A percentile compares a stretch with the other conserved stretches of the same genome.
Evolutionary conservation across 331 rosid genomes (phyloP).

Genomic region (Acacia concinna): DNA sequence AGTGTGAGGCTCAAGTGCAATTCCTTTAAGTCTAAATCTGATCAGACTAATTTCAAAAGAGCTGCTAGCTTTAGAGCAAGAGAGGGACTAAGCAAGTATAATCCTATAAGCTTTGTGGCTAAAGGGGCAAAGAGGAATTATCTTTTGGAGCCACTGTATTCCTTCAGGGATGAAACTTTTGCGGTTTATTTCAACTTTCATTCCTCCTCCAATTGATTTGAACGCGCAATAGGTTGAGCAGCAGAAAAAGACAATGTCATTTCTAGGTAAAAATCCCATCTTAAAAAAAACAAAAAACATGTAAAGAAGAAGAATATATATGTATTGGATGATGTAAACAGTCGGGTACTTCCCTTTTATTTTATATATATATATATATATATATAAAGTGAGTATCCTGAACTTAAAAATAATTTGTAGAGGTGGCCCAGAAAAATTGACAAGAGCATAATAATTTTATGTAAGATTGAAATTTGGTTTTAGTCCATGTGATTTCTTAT

Average conservation of each 20-base stretch:
- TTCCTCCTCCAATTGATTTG: background rate
- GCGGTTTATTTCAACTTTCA: constrained; percentile 60
- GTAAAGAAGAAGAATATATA: too few relatives aligned
- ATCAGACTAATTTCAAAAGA: constrained; percentile 27
- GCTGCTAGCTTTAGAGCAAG: constrained; percentile 54
- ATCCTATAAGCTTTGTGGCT: constrained; percentile 67
- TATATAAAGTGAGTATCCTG: background rate
- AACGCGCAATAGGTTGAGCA: background rate
- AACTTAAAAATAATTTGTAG: background rate
- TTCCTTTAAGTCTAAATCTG: background rate
- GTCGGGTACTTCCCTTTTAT: background rate
- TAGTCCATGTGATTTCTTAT: too few relatives aligned
- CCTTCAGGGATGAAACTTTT: constrained; percentile 58
- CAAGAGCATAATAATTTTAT: too few relatives aligned
- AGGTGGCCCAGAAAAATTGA: background rate
- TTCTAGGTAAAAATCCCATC: background rate
- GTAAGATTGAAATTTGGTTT: too few relatives aligned
- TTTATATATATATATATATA: too few relatives aligned
- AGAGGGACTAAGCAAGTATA: constrained; percentile 53
- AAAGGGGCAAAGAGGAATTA: constrained; percentile 55
- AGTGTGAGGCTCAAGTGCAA: constrained; percentile 55
- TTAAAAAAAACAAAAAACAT: too few relatives aligned
- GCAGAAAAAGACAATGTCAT: background rate
- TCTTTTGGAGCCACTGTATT: constrained; percentile 56
- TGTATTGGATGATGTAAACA: background rate